A percentile compares a stretch with the other conserved stretches of the same genome.
These are phyloP conservation scores for Stromatinia cepivora DNA, from an alignment of 2,329 filamentous ascomycete species.

Conservation along the genomic window DNA sequence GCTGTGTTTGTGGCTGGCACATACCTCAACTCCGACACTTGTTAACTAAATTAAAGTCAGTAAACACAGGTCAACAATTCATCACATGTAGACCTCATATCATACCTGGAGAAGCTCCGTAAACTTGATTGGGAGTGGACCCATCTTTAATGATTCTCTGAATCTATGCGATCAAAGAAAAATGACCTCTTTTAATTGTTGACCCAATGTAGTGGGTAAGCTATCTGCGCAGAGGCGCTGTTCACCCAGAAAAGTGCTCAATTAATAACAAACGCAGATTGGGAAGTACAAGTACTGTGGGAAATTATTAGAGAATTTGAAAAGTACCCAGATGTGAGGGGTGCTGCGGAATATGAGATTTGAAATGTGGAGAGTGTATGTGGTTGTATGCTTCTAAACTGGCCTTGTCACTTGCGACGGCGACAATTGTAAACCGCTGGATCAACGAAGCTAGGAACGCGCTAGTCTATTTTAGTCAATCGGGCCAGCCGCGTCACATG, in stretches of 20 bases:
- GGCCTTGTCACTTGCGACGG: conserved; percentile 17
- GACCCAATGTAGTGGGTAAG: conserved; percentile 19
- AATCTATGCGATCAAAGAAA: conserved; percentile 34
- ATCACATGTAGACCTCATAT: conserved; percentile 82
- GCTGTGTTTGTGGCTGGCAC: conserved; percentile 36
- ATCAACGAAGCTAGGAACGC: conserved; percentile 7
- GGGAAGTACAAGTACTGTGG: conserved; percentile 23
- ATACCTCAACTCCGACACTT: conserved; percentile 54
- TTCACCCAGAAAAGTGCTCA: conserved; percentile 33
- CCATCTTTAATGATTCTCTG: conserved; percentile 34
- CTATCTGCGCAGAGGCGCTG: conserved; percentile 23
- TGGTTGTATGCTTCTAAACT: conserved; percentile 18
- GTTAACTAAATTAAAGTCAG: conserved; percentile 48
- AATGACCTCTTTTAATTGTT: conserved; percentile 26
- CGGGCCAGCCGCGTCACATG: conserved; percentile 9
- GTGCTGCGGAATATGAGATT: conserved; percentile 5
- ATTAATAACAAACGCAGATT: conserved; percentile 30
- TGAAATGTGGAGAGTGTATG: conserved; percentile 18
- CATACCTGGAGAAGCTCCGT: conserved; percentile 85
- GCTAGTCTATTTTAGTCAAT: background rate
- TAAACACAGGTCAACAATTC: conserved; percentile 44
- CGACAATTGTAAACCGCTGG: conserved; percentile 16
- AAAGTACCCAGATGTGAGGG: conserved; percentile 30
- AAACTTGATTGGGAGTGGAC: conserved; percentile 82
- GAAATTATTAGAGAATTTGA: conserved; percentile 31